Percentiles rank a stretch among this genome's conserved stretches.
These are phyloP conservation scores for Spergularia azorica DNA, from an alignment of 179 eudicot species.

Conservation along the genomic window DNA sequence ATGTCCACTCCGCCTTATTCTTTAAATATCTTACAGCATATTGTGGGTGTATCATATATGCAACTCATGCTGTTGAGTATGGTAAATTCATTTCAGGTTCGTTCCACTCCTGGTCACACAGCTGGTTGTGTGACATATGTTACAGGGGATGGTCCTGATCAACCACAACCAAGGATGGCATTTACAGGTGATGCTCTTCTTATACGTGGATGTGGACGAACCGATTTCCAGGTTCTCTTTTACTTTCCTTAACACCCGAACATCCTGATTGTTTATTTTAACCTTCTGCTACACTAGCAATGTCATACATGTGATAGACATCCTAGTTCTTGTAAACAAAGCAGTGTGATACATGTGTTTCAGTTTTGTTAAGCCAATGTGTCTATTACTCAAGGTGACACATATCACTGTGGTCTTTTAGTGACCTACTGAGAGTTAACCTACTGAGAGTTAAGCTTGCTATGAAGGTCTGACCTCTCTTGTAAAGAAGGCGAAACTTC, in stretches of 20 bases:
- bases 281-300: background rate
- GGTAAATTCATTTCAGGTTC: slow-evolving; percentile 60
- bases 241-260: background rate
- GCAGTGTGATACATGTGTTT: no score
- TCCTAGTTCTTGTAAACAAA: no score
- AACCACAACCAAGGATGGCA: slow-evolving; percentile 88
- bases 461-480: no score
- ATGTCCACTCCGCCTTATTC: background rate
- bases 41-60: background rate
- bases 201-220: slow-evolving; percentile 96
- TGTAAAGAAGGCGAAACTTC: no score
- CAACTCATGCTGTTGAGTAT: slow-evolving; percentile 10
- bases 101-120: slow-evolving; percentile 95
- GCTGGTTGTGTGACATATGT: slow-evolving; percentile 92
- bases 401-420: no score
- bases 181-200: slow-evolving; percentile 92
- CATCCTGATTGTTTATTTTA: background rate
- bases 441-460: no score
- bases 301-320: no score
- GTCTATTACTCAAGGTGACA: no score
- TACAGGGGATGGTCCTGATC: slow-evolving; percentile 85
- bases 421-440: no score
- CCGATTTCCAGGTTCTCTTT: slow-evolving; percentile 83
- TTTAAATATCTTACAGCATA: background rate
- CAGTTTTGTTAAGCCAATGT: no score